These are phyloP conservation scores for Eremothecium sinecaudum DNA, from an alignment of 1,139 yeast species.

Conservation along the genomic window DNA sequence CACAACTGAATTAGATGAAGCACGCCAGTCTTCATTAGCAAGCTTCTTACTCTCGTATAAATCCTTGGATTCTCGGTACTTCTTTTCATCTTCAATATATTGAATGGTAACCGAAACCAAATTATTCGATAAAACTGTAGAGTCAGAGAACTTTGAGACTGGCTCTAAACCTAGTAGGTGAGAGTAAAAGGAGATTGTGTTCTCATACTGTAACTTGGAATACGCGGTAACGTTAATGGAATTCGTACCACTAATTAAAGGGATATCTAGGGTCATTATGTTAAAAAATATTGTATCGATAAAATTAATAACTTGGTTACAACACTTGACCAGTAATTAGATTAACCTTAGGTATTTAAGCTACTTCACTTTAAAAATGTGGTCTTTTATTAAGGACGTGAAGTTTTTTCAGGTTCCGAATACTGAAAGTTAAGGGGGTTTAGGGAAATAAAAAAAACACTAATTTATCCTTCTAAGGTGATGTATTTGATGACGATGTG, in stretches of 20 bases:
- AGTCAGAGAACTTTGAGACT: conserved; percentile 8
- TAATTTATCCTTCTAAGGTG: too few relatives aligned
- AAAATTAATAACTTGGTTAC: background rate
- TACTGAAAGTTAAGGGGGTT: too few relatives aligned
- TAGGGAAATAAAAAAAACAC: too few relatives aligned
- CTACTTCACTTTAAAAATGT: background rate
- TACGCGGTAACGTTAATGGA: conserved; percentile 25
- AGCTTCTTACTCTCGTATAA: background rate
- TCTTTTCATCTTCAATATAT: conserved; percentile 17
- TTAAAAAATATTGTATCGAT: too few relatives aligned
- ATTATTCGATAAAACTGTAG: conserved; percentile 7
- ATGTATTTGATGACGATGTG: too few relatives aligned
- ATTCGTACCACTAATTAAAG: conserved; percentile 31
- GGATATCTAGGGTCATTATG: conserved; percentile 23
- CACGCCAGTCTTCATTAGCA: conserved; percentile 1
- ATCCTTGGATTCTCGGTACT: conserved; percentile 11
- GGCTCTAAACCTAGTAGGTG: conserved; percentile 20
- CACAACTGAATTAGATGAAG: conserved; percentile 2
- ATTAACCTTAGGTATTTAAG: too few relatives aligned
- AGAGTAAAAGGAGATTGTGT: conserved; percentile 25
- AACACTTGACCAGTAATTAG: too few relatives aligned
- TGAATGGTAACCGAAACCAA: conserved; percentile 19
- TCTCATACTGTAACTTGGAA: conserved; percentile 20
- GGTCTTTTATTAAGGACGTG: background rate
- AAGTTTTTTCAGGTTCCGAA: too few relatives aligned